phyloP scores from a whole-genome alignment of 306 rosid genomes.

The Dryas drummondii region DNA sequence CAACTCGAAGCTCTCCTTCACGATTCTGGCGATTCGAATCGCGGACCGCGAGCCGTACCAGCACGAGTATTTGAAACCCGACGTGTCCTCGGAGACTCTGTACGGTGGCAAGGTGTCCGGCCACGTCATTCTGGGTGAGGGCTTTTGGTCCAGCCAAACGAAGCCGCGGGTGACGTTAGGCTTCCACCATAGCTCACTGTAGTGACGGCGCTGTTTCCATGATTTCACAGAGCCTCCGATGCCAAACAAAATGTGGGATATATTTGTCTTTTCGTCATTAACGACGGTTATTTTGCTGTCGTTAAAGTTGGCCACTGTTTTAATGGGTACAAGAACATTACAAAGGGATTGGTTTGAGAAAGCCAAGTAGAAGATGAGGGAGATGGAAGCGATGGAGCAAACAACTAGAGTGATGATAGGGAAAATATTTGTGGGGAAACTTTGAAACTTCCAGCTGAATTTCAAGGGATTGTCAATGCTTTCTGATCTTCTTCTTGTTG shows the following conservation, averaged over 20 bases:
- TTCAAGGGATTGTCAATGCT: not conserved
- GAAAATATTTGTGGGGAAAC: not conserved
- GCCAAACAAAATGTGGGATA: slow-evolving; percentile 65
- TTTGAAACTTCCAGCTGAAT: not conserved
- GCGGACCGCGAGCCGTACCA: slow-evolving; percentile 67
- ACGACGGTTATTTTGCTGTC: not conserved
- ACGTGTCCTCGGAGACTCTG: slow-evolving; percentile 49
- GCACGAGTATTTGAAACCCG: slow-evolving; percentile 55
- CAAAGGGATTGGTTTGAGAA: slow-evolving; percentile 22
- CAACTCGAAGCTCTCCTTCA: slow-evolving; percentile 73
- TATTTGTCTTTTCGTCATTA: slow-evolving; percentile 35
- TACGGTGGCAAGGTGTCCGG: slow-evolving; percentile 36
- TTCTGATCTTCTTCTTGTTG: slow-evolving; percentile 6
- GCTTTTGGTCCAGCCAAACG: slow-evolving; percentile 59
- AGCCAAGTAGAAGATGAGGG: slow-evolving; percentile 32
- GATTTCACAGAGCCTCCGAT: slow-evolving; percentile 52
- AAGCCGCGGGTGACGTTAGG: slow-evolving; percentile 46
- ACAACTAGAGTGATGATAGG: not conserved
- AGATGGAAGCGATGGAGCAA: not conserved
- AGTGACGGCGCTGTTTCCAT: slow-evolving; percentile 50
- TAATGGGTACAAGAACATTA: slow-evolving; percentile 1
- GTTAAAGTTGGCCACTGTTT: not conserved
- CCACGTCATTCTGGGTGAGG: slow-evolving; percentile 39
- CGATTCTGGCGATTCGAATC: slow-evolving; percentile 59
- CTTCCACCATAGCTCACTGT: slow-evolving; percentile 67